Evolutionary conservation across 805 yeast genomes (phyloP).

Genomic region (Wickerhamia fluorescens): DNA sequence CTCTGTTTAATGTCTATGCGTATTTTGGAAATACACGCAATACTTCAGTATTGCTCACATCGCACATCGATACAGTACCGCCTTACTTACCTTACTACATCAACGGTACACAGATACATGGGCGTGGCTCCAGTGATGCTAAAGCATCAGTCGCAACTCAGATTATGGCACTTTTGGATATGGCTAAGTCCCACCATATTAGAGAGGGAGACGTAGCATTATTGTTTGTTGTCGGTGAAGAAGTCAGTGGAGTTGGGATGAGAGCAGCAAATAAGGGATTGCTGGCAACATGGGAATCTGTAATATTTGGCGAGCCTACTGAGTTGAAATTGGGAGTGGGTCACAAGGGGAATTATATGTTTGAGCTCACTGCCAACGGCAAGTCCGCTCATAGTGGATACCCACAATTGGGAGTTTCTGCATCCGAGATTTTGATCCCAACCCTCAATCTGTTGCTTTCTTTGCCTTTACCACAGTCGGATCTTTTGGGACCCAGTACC

Average conservation of each 20-base stretch:
- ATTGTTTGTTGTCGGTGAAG: constrained; percentile 67
- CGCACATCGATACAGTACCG: constrained; percentile 71
- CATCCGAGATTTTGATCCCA: constrained; percentile 49
- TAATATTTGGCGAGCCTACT: constrained; percentile 72
- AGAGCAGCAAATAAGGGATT: constrained; percentile 30
- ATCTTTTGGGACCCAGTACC: constrained; percentile 53
- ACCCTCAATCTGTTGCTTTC: constrained; percentile 39
- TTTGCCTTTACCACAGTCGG: constrained; percentile 42
- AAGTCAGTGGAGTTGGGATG: constrained; percentile 63
- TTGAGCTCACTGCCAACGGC: constrained; percentile 42
- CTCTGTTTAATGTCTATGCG: constrained; percentile 50
- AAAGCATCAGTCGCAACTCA: constrained; percentile 65
- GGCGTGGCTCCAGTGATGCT: constrained; percentile 69
- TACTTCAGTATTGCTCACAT: constrained; percentile 46
- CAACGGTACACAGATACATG: constrained; percentile 45
- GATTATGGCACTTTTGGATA: constrained; percentile 44
- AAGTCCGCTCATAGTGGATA: constrained; percentile 61
- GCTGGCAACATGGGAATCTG: constrained; percentile 48
- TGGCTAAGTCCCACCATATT: constrained; percentile 31
- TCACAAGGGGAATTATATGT: constrained; percentile 53
- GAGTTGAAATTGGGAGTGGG: constrained; percentile 62
- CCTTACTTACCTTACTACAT: constrained; percentile 49
- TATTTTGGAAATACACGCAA: constrained; percentile 40
- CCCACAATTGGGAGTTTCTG: constrained; percentile 61
- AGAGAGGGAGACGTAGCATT: constrained; percentile 51